These are phyloP conservation scores for Pseudonitzschia pungens DNA, from an alignment of 108 stramenopile genomes.

Conservation along the genomic window DNA sequence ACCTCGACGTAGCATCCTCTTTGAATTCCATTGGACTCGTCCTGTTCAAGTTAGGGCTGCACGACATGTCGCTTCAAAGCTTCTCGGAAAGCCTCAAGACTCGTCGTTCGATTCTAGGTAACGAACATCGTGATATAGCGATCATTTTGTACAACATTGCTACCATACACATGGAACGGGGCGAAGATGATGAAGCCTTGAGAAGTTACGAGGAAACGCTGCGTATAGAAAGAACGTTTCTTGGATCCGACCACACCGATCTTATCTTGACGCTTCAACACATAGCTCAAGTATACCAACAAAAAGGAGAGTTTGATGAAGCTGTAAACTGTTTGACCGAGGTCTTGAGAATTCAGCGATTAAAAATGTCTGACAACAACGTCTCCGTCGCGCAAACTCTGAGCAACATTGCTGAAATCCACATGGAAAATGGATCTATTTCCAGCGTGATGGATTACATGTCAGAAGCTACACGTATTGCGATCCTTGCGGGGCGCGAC, in stretches of 20 bases:
- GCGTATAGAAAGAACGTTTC: constrained; percentile 49
- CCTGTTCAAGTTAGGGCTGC: constrained; percentile 54
- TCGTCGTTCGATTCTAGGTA: constrained; percentile 40
- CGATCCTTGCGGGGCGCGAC: constrained; percentile 40
- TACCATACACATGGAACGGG: constrained; percentile 52
- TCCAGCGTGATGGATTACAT: constrained; percentile 37
- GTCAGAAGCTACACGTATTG: constrained; percentile 54
- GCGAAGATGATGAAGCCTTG: constrained; percentile 60
- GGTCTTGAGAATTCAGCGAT: constrained; percentile 36
- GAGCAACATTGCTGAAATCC: constrained; percentile 62
- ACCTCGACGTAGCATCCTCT: constrained; percentile 63
- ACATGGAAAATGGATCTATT: constrained; percentile 48
- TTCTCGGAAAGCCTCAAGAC: constrained; percentile 58
- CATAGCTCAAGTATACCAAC: constrained; percentile 42
- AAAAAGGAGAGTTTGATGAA: constrained; percentile 38
- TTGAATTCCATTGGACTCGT: constrained; percentile 69
- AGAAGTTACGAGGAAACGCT: constrained; percentile 58
- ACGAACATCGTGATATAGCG: constrained; percentile 56
- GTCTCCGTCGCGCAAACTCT: constrained; percentile 40
- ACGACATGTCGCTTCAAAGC: constrained; percentile 52
- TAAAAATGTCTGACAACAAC: constrained; percentile 19
- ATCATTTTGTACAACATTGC: constrained; percentile 72
- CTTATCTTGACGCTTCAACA: constrained; percentile 45
- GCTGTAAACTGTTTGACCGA: constrained; percentile 39
- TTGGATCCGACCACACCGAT: constrained; percentile 46